Percentiles rank a stretch among this genome's conserved stretches.
Conservation (phyloP, 148 eudicot genomes). For the Rhododendron simsii region DNA sequence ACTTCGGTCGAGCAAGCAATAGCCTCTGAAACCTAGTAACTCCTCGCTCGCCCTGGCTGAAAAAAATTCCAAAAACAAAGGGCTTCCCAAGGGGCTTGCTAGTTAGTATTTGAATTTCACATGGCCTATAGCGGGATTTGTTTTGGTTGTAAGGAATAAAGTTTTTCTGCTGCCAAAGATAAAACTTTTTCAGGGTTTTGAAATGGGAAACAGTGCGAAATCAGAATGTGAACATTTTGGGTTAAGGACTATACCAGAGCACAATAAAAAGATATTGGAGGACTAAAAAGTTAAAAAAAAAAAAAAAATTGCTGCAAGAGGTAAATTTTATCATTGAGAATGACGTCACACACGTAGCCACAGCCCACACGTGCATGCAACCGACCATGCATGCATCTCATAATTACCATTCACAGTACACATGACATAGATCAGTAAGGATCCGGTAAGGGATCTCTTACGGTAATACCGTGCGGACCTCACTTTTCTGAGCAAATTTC, state of each 20-base stretch:
- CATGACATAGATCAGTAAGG: neutral
- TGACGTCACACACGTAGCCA: conserved; percentile 1
- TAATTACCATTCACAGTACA: neutral
- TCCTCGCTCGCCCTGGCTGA: too few species aligned
- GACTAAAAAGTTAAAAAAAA: conserved; percentile 5
- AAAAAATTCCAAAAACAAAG: too few species aligned
- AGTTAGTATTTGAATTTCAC: neutral
- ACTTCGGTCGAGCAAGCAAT: too few species aligned
- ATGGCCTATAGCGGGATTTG: neutral
- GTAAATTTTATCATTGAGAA: neutral
- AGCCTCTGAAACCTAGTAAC: too few species aligned
- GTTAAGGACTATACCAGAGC: neutral
- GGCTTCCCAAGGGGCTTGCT: neutral
- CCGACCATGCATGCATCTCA: neutral
- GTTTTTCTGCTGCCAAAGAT: conserved; percentile 2
- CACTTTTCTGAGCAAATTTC: too few species aligned
- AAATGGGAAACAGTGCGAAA: conserved; percentile 7
- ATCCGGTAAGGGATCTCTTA: too few species aligned
- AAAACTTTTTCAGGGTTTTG: neutral
- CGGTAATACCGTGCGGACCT: too few species aligned
- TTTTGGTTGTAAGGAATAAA: neutral
- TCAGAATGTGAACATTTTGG: neutral
- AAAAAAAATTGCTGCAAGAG: too few species aligned
- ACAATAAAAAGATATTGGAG: conserved; percentile 10
- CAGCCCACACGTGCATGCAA: conserved; percentile 9